Percentiles rank a stretch among this genome's conserved stretches.
Conservation (phyloP, 2,329 filamentous ascomycete species). For the Hypoxylon sp. region DNA sequence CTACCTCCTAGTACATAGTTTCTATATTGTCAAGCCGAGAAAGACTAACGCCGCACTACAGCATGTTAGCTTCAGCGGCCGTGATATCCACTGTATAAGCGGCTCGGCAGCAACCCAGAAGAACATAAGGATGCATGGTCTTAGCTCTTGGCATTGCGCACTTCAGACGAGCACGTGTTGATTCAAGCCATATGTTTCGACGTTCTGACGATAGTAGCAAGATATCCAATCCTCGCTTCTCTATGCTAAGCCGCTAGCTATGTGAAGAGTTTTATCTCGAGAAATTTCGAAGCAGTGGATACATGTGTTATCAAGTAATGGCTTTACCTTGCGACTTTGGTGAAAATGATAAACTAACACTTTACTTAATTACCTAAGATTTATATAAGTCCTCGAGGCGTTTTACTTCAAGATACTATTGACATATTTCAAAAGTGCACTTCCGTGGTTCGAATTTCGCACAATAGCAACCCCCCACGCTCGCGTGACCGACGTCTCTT, state of each 20-base stretch:
- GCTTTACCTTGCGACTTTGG: background rate
- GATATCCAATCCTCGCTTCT: background rate
- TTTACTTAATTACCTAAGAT: background rate
- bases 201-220: background rate
- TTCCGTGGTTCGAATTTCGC: background rate
- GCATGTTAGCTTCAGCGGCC: constrained; percentile 3
- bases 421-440: background rate
- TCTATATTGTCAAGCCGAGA: background rate
- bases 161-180: constrained; percentile 22
- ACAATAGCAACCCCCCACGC: background rate
- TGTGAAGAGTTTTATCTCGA: background rate
- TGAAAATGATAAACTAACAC: background rate
- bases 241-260: background rate
- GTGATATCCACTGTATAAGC: constrained; percentile 4
- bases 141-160: constrained; percentile 2
- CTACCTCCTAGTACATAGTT: background rate
- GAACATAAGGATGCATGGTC: background rate
- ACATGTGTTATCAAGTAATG: background rate
- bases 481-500: background rate
- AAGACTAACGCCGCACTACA: background rate
- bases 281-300: background rate
- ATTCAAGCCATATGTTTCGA: constrained; percentile 15
- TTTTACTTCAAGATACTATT: background rate
- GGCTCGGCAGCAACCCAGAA: constrained; percentile 9
- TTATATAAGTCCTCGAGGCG: background rate